Evolutionary conservation across 352 stramenopile genomes (phyloP), one percentile per base, ranked within the genome.

Genomic region (Globisporangium nodosum): DNA sequence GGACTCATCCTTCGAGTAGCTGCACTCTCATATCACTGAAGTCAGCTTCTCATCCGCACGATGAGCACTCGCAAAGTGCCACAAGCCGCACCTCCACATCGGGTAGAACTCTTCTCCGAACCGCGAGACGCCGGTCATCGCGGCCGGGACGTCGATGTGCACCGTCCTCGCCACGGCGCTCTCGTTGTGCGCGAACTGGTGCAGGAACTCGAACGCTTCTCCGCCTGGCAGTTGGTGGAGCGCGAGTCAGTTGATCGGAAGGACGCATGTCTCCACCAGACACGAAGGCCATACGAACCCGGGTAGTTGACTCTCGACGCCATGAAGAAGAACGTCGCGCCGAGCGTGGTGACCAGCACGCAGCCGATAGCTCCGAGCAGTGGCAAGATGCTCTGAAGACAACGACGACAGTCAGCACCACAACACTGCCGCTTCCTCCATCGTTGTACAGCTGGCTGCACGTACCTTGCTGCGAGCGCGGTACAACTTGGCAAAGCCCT

Each of bases 91-190:
- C 81, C 69, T 90, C 85, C 86, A 96, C 0, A 63, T 54, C 0
- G 71, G 33, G 7, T 13, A 30, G 39, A 87, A 92, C 60, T 89
- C 80, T 65, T 96, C 78, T n/a, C 85, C 83, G 58, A 96, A 96
- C 45, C 85, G 79, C 39, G 82, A 94, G 16, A 98, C 92, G 31
- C 96, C 96, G 1, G 92, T 97, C 94, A 98, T 98, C 9, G 95
- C 94, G 15, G 95, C 76, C 8, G 87, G 74, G 3, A 98, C 91
- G 67, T 98, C 93, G 63, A 99, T 95, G 60, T 98, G 86, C 40
- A 97, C 80, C 16, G 52, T 74, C 7, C 65, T 69, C 43, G 64
- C 63, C 16, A 76, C 52, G 8, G 75, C 13, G 5, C 64, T 63
- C 24, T 87, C 56, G 2, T 60, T 63, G 3, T 31, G 18, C 8